Evolutionary conservation across 1,284 basidiomycete genomes (phyloP), one percentile per base, ranked within the genome.

Genomic region (Malassezia sympodialis): DNA sequence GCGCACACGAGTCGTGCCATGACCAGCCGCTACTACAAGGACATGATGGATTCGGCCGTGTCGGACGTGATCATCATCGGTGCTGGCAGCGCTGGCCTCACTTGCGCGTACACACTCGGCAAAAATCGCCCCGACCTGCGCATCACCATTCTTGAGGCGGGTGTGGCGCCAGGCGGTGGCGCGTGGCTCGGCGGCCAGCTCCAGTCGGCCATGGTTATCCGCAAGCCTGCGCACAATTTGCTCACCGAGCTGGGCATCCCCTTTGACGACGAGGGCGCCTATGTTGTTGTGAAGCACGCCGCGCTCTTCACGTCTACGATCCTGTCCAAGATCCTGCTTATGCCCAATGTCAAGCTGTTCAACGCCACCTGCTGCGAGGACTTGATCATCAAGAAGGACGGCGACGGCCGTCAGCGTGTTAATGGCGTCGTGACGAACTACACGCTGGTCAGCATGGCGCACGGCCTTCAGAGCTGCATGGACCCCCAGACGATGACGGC

Each of bases 401-500:
- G 23, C 10, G 27, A 55, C 4, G 70, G 70, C 11, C 53, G 54
- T 0, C 83, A 86, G 69, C 82, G 86, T 49, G 82, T 88, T 44
- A 81, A 84, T n/a, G 87, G 86, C 34, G 85, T 88, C 26, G 86
- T 88, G 5, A 85, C 84, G 51, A 88, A 89, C 79, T 89, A 57
- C 40, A 87, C 85, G 24, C 80, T 87, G 49, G 86, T 88, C 53
- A 81, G 84, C 14, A 80, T 88, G 56, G 86, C 87, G 76, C 85
- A 88, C 40, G 67, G 65, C 12, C 53, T 63, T 3, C 66, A 88
- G 76, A 83, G 81, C 26, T 88, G 86, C 80, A 88, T 88, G 86
- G 87, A 88, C 75, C 86, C 86, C 28, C 84, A 85, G 76, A 86
- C 63, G 39, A 67, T 67, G 50, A 67, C 65, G 12, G 65, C 66